Evolutionary conservation across 192 early-diverging fungal species (phyloP).

Genomic region (Coemansia sp.): DNA sequence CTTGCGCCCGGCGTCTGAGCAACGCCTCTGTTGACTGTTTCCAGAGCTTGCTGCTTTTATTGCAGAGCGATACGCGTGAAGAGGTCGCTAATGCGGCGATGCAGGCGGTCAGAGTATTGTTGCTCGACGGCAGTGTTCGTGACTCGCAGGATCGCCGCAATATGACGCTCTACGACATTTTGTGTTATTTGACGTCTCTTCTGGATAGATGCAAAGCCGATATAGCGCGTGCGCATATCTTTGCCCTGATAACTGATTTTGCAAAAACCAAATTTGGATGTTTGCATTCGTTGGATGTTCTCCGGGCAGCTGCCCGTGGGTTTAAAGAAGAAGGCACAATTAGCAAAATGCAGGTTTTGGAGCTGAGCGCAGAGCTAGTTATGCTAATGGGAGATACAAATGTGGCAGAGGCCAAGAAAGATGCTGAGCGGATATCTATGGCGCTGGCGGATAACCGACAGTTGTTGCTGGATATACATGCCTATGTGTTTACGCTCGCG

Average conservation of each 20-base stretch:
- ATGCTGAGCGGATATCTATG: background rate
- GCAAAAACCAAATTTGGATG: slow-evolving; percentile 58
- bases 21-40: slow-evolving; percentile 48
- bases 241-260: slow-evolving; percentile 88
- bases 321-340: slow-evolving; percentile 57
- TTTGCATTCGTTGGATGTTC: slow-evolving; percentile 73
- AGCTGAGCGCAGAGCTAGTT: slow-evolving; percentile 60
- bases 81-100: slow-evolving; percentile 24
- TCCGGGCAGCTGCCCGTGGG: slow-evolving; percentile 70
- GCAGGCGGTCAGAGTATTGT: slow-evolving; percentile 30
- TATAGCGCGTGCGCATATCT: slow-evolving; percentile 76
- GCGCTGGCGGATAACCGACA: slow-evolving; percentile 11
- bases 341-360: slow-evolving; percentile 83
- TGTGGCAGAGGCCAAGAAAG: background rate
- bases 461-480: slow-evolving; percentile 53
- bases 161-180: slow-evolving; percentile 48
- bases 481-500: slow-evolving; percentile 83
- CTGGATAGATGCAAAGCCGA: slow-evolving; percentile 25
- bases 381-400: background rate
- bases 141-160: slow-evolving; percentile 30
- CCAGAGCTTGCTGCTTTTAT: slow-evolving; percentile 38
- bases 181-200: slow-evolving; percentile 30
- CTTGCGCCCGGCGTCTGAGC: slow-evolving; percentile 51
- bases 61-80: slow-evolving; percentile 23
- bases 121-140: slow-evolving; percentile 48